Evolutionary conservation across 257 asterid species (phyloP).

Genomic region (Nicotiana tabacum): DNA sequence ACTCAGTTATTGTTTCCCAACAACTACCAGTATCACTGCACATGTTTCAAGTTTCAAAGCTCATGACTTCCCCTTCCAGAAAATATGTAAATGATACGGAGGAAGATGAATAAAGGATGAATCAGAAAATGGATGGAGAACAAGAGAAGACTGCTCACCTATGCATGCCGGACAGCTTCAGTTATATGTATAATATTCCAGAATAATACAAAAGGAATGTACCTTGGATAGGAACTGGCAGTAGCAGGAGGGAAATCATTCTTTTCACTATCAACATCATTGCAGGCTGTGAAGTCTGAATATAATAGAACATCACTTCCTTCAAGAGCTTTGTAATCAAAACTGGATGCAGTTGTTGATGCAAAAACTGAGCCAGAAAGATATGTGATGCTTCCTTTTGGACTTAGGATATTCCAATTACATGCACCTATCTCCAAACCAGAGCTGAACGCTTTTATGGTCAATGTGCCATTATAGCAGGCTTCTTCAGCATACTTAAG

Average conservation of each 20-base stretch:
- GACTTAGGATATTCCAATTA: slow-evolving; percentile 71
- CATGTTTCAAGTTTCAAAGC: slow-evolving; percentile 17
- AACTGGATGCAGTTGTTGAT: slow-evolving; percentile 50
- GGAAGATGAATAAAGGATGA: not conserved
- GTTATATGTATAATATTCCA: not conserved
- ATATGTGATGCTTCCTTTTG: slow-evolving; percentile 54
- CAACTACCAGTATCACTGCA: slow-evolving; percentile 34
- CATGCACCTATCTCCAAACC: slow-evolving; percentile 92
- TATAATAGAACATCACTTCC: slow-evolving; percentile 59
- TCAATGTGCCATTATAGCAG: slow-evolving; percentile 75
- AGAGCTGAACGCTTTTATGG: slow-evolving; percentile 66
- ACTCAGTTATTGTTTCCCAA: slow-evolving; percentile 25
- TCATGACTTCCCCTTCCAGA: slow-evolving; percentile 2
- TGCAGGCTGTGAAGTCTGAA: slow-evolving; percentile 52
- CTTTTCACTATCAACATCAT: slow-evolving; percentile 29
- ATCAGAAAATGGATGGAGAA: not conserved
- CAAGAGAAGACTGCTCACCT: not conserved
- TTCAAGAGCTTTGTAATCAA: slow-evolving; percentile 49
- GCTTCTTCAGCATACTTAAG: slow-evolving; percentile 83
- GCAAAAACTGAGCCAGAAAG: slow-evolving; percentile 60
- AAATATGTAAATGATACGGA: not conserved
- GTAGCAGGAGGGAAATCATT: slow-evolving; percentile 19
- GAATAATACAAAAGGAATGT: slow-evolving; percentile 9
- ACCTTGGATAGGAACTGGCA: slow-evolving; percentile 34
- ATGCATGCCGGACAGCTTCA: not conserved